Evolutionary conservation across 139 green algal genomes (phyloP), one percentile per base, ranked within the genome.

Genomic region (Monoraphidium neglectum): DNA sequence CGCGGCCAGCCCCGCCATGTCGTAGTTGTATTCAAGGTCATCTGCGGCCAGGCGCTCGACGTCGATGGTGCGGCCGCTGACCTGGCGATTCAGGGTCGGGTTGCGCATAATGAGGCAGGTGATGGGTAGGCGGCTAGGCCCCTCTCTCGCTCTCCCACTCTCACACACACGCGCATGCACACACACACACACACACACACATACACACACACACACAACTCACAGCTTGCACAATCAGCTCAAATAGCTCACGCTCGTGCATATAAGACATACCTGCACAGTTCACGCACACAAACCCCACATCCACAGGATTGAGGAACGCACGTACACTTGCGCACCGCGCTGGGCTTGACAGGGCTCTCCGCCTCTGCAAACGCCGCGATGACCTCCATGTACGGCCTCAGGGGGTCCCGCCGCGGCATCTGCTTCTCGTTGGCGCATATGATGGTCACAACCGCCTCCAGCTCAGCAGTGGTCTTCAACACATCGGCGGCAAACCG

Each of bases 351-450:
- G 35, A 77, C 23, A 26, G 60, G 38, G n/a, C 63, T 1, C 54
- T 74, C 84, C 65, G 86, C 75, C 68, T 85, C 70, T 60, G 77
- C 72, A 23, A 82, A 68, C 13, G 77, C 76, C 32, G 89, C 84
- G 40, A 96, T 89, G 8, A 89, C 80, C 60, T 97, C 89, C 86
- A 95, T 95, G 85, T 88, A 88, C 47, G 84, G 83, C 1, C 86
- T 78, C 74, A 97, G 77, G 1, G 86, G 76, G 76, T 97, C 92
- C 23, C 86, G 80, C 0, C 91, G 83, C 32, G 90, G 77, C 84
- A 98, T 94, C 83, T 94, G 88, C 32, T 77, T 78, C 68, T 86
- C 67, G 62, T 89, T 92, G 40, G 87, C 87, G 28, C 76, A 73
- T 35, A 92, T 85, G 70, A 91, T 84, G 74, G 81, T 87, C 24